Conservation (phyloP, 1,284 basidiomycete genomes). For the Stereum hirsutum region DNA sequence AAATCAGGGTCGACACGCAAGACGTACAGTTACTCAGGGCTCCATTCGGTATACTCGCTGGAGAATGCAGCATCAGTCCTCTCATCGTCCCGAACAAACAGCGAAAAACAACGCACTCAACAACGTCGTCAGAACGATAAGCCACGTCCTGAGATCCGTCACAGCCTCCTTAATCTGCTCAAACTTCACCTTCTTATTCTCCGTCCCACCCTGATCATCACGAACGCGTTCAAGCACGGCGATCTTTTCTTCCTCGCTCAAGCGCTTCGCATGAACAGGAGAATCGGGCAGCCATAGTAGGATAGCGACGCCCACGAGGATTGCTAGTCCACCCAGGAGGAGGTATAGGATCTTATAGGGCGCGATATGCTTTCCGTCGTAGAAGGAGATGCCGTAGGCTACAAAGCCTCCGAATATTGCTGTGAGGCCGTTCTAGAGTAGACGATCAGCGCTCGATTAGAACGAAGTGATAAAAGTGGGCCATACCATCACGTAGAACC, state of each 20-base stretch:
- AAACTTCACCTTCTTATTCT: slow-evolving; percentile 52
- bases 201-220: slow-evolving; percentile 55
- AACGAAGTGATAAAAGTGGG: not conserved
- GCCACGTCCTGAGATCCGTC: slow-evolving; percentile 52
- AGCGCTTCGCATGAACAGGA: slow-evolving; percentile 47
- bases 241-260: slow-evolving; percentile 51
- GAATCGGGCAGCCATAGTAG: slow-evolving; percentile 60
- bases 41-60: slow-evolving; percentile 60
- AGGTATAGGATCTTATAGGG: slow-evolving; percentile 59
- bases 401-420: slow-evolving; percentile 59
- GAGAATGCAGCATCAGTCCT: not conserved
- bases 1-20: not conserved
- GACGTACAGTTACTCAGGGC: slow-evolving; percentile 53
- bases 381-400: slow-evolving; percentile 59
- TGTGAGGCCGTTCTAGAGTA: slow-evolving; percentile 44
- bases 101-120: slow-evolving; percentile 33
- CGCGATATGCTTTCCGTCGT: slow-evolving; percentile 33
- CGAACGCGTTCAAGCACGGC: slow-evolving; percentile 61
- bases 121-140: slow-evolving; percentile 49
- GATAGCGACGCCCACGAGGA: slow-evolving; percentile 47
- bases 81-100: not conserved
- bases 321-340: slow-evolving; percentile 50
- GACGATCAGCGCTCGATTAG: not conserved
- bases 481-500: slow-evolving; percentile 60
- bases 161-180: slow-evolving; percentile 51